Evolutionary conservation across 1,139 yeast genomes (phyloP).

Genomic region (Diutina ranongensis): DNA sequence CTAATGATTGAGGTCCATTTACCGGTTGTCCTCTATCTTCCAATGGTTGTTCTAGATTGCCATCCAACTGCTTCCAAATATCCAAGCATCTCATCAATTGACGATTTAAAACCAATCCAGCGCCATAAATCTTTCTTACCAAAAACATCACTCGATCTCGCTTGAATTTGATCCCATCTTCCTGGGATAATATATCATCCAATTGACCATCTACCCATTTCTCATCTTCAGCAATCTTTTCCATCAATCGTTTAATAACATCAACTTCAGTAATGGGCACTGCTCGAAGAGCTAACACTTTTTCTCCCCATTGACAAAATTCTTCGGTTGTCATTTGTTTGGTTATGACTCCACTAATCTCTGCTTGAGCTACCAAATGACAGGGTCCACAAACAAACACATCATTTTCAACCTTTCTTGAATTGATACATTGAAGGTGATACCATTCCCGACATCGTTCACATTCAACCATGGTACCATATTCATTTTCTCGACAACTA

Average conservation of each 20-base stretch:
- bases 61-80: not conserved
- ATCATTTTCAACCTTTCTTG: slow-evolving; percentile 22
- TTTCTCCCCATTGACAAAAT: slow-evolving; percentile 14
- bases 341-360: slow-evolving; percentile 8
- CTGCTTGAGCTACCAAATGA: slow-evolving; percentile 17
- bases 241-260: slow-evolving; percentile 14
- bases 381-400: slow-evolving; percentile 62
- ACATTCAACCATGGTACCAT: slow-evolving; percentile 71
- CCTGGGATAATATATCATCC: slow-evolving; percentile 10
- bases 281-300: slow-evolving; percentile 24
- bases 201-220: slow-evolving; percentile 10
- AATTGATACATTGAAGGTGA: slow-evolving; percentile 54
- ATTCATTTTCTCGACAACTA: slow-evolving; percentile 57
- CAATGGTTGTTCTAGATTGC: no score
- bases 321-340: slow-evolving; percentile 16
- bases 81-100: slow-evolving; percentile 9
- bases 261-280: slow-evolving; percentile 29
- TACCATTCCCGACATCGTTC: slow-evolving; percentile 75
- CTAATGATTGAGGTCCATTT: not conserved
- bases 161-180: slow-evolving; percentile 11
- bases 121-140: slow-evolving; percentile 25
- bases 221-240: slow-evolving; percentile 11
- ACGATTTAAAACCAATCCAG: slow-evolving; percentile 17
- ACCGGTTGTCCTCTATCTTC: no score
- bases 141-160: slow-evolving; percentile 18